Base-by-base conservation (phyloP, 2,329 filamentous ascomycete genomes). In the Colletotrichum shisoi region DNA sequence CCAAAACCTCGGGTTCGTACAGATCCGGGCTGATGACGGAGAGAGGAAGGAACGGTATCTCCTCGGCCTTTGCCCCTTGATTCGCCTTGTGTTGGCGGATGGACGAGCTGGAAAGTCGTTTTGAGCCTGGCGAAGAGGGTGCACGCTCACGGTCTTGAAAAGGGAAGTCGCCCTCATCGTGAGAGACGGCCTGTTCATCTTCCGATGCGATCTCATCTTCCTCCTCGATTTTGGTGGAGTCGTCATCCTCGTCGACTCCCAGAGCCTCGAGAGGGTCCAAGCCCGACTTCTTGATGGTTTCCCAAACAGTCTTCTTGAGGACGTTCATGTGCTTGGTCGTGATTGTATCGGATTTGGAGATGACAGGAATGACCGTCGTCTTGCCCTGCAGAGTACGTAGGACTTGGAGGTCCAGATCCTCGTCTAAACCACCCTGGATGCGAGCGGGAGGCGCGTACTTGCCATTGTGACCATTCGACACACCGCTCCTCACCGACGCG, bases 291-390 rank as follows among this genome's bases (percentile, higher is more conserved):
- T 95, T 94, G 70, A 99, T 84, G 72, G 91, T 94, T 61, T 92
- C 88, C 88, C 92, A 96, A 40, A 99, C 94, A 13, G 90, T 89
- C 79, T 90, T 93, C 83, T 97, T 97, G 71, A 99, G 85, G 73
- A 92, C 89, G 52, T 87, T 84, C 95, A 98, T 98, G 79, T 99
- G 95, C 60, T 91, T 91, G 0, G 91, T 89, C n/a, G 95, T 98
- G 73, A 98, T 91, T 15, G 94, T 97, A 77, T 99, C 95, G 45
- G 95, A 94, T 80, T 99, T 99, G 76, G 93, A 91, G 74, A 99
- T 94, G 66, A 99, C 89, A 0, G 95, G 95, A 53, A 99, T 92
- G 67, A 98, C 93, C 0, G 93, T 96, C 0, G 95, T 98, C 83
- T 97, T 97, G 73, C 92, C 91, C 77, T 96, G 90, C 34, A 99